Evolutionary conservation across 2,329 filamentous ascomycete genomes (phyloP), one percentile per base, ranked within the genome.

Genomic region (Hypomyces perniciosus): DNA sequence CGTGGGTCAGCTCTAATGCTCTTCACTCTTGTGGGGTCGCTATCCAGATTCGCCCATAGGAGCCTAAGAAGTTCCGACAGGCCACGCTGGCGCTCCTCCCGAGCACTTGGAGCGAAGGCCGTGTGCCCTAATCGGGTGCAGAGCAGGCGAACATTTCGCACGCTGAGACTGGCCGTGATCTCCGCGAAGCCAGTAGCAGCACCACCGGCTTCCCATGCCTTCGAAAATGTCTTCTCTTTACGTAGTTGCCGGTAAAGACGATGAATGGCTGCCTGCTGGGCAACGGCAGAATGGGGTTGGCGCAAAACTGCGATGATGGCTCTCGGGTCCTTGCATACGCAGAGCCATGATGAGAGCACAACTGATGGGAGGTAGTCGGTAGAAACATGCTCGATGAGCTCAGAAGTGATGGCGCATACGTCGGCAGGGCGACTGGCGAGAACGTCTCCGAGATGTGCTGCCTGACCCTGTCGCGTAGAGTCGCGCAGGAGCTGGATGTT

Each of bases 1-100:
- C 50, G 46, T 6, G 8, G 13, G 12, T 52, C 50, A 5, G 40
- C 20, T 4, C 4, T 9, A 27, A 5, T 4, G n/a, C 30, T 5
- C 2, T 13, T 8, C 9, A 27, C 20, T 2, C 9, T 33, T n/a
- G 4, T 5, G 6, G 12, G n/a, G 13, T 26, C 26, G 4, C 7
- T 12, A 4, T 40, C 34, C 2, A 40, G 20, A 10, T 20, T 26
- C 31, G 20, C 40, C 46, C 50, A 52, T 5, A 52, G 30, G 26
- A 44, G 10, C 37, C n/a, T 35, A 26, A 52, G n/a, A 28, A 52
- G 46, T 10, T 52, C 41, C 6, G 39, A 38, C 40, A 46, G 33
- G 8, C 28, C 46, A 1, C 7, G 13, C 35, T 47, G 40, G 1
- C 50, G 46, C 27, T 50, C 35, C 6, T 29, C 33, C 5, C 41